phyloP scores from a whole-genome alignment of 2,329 filamentous ascomycete species.

The Aspergillus calidoustus region DNA sequence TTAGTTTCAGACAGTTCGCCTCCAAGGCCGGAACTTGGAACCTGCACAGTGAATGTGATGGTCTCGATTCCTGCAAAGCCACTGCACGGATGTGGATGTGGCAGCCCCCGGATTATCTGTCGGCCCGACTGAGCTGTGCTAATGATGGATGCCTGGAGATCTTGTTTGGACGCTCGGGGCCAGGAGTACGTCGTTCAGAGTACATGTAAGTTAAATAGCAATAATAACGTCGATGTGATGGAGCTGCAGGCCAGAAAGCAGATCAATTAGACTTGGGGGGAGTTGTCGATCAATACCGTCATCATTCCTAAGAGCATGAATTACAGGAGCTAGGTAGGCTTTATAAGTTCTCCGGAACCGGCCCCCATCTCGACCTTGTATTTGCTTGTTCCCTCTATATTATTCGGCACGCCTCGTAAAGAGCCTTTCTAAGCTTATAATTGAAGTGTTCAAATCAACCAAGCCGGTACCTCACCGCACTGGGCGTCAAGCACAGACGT shows the following conservation, averaged over 20 bases:
- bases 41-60: slow-evolving; percentile 16
- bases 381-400: slow-evolving; percentile 9
- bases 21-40: slow-evolving; percentile 22
- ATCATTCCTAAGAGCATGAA: not conserved
- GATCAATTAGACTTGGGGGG: not conserved
- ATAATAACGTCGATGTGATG: not conserved
- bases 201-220: not conserved
- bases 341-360: slow-evolving; percentile 7
- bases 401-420: not conserved
- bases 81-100: slow-evolving; percentile 12
- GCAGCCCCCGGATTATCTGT: slow-evolving; percentile 25
- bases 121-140: slow-evolving; percentile 23
- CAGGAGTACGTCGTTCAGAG: not conserved
- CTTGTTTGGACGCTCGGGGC: not conserved
- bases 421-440: slow-evolving; percentile 16
- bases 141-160: slow-evolving; percentile 17
- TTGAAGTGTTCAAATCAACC: slow-evolving; percentile 15
- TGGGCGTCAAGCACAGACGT: slow-evolving; percentile 23
- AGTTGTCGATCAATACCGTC: slow-evolving; percentile 10
- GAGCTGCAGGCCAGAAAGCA: not conserved
- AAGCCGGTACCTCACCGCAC: slow-evolving; percentile 14
- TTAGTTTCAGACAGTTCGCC: slow-evolving; percentile 20
- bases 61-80: slow-evolving; percentile 30
- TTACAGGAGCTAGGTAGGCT: slow-evolving; percentile 1
- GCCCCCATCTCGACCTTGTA: not conserved